Evolutionary conservation across 805 yeast genomes (phyloP), one percentile per base, ranked within the genome.

Genomic region (Nakazawaea holstii): DNA sequence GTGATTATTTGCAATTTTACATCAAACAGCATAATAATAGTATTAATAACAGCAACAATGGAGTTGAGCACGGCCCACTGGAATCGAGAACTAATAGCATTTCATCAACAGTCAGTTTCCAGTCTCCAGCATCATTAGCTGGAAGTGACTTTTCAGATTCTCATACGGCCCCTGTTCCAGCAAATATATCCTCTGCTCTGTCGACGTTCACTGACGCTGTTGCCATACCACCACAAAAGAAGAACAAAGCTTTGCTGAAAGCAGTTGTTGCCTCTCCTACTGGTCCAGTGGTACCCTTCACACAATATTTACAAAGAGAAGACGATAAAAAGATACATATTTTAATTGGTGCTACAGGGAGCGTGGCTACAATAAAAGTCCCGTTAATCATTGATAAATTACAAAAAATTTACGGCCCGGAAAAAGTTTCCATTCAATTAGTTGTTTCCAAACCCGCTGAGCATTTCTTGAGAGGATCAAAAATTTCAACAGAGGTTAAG

Each of bases 311-410:
- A 49, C 77, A 79, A 47, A 81, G 80, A 56, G 67, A 84, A 62
- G 94, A 88, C 60, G 96, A 88, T 61, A 86, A 83, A 39, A 91
- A 90, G 59, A 73, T 88, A 48, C 99, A 94, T 64, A 82, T 94
- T 39, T 70, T 94, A 49, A 72, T 94, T 38, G 99, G 95, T 15
- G 95, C 95, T 15, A 88, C 98, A 1, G 99, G 99, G 1, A 87
- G 96, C 1, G 97, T 94, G 3, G 99, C 99, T 5, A 88, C 98
- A 2, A 89, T 94, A 53, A 94, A 94, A 64, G 83, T 94, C 20
- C 96, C 97, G 0, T 65, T 85, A 54, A 89, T 94, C 35, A 88
- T 94, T 53, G 95, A 85, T 59, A 88, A 89, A 62, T 73, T 94
- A 43, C 84, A 83, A 61, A 87, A 88, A 62, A 73, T 84, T 6